Evolutionary conservation across 2,329 filamentous ascomycete species (phyloP).

Genomic region (Aspergillus costaricaensis): DNA sequence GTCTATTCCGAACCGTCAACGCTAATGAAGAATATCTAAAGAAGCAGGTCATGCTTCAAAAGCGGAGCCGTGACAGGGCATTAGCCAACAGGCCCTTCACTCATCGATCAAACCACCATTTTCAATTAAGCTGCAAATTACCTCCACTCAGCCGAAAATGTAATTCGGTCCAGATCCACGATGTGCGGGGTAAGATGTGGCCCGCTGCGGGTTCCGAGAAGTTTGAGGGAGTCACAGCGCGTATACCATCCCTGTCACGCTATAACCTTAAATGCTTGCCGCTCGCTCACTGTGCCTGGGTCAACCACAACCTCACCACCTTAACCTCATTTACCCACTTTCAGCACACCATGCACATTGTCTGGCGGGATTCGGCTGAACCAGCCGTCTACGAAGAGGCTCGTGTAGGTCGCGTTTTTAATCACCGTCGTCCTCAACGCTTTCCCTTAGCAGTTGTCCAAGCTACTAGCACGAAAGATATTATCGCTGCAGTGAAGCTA

Average conservation of each 20-base stretch:
- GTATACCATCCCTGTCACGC: not conserved
- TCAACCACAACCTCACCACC: too few species aligned
- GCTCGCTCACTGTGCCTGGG: too few species aligned
- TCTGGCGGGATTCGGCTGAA: constrained; percentile 24
- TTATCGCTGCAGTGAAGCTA: constrained; percentile 42
- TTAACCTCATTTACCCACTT: not conserved
- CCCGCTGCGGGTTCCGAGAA: not conserved
- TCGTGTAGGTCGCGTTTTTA: constrained; percentile 49
- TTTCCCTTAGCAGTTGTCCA: constrained; percentile 48
- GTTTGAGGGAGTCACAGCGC: too few species aligned
- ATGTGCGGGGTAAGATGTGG: not conserved
- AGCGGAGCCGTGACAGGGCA: too few species aligned
- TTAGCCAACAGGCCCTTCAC: too few species aligned
- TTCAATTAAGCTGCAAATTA: not conserved
- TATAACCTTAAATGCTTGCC: not conserved
- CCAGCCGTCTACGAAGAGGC: constrained; percentile 39
- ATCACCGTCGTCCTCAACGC: constrained; percentile 42
- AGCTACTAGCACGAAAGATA: constrained; percentile 38
- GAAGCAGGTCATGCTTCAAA: too few species aligned
- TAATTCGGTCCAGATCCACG: not conserved
- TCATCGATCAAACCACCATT: not conserved
- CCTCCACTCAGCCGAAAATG: not conserved
- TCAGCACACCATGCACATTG: constrained; percentile 22
- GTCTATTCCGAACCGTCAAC: too few species aligned
- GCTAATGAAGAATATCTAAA: too few species aligned